phyloP scores from a whole-genome alignment of 768 basidiomycete genomes.

The Clavaria fumosa region DNA sequence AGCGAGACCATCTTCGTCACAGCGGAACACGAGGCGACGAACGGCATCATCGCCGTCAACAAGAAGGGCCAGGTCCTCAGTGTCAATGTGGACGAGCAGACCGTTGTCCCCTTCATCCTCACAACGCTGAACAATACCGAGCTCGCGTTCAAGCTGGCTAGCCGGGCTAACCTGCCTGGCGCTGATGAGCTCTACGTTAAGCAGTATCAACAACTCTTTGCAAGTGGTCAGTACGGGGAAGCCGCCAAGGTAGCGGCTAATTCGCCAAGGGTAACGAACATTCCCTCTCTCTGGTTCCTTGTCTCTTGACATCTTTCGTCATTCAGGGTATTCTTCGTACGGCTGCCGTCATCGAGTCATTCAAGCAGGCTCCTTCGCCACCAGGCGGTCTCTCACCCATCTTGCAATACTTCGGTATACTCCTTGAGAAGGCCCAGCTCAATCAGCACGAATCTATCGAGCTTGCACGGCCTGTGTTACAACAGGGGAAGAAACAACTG shows the following conservation, averaged over 20 bases:
- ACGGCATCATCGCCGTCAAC: slow-evolving; percentile 98
- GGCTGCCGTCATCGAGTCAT: slow-evolving; percentile 87
- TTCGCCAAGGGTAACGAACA: slow-evolving; percentile 64
- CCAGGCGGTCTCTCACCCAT: slow-evolving; percentile 89
- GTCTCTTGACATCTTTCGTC: slow-evolving; percentile 5
- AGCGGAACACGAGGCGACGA: slow-evolving; percentile 83
- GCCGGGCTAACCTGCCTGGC: slow-evolving; percentile 89
- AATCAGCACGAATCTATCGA: slow-evolving; percentile 94
- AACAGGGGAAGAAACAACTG: slow-evolving; percentile 91
- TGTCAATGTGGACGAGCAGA: slow-evolving; percentile 92
- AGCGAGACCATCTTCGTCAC: slow-evolving; percentile 99
- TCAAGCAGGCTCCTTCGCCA: slow-evolving; percentile 88
- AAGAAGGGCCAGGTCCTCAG: slow-evolving; percentile 98
- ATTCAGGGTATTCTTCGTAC: slow-evolving; percentile 85
- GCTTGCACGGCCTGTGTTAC: slow-evolving; percentile 87
- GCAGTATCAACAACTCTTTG: slow-evolving; percentile 87
- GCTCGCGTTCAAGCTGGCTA: slow-evolving; percentile 94
- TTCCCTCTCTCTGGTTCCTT: neutral
- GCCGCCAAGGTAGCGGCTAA: slow-evolving; percentile 97
- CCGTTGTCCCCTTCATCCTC: slow-evolving; percentile 89
- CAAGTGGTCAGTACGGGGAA: slow-evolving; percentile 75
- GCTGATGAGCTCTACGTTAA: slow-evolving; percentile 93
- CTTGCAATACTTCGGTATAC: slow-evolving; percentile 93
- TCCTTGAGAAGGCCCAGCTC: slow-evolving; percentile 96
- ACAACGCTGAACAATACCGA: slow-evolving; percentile 92